Evolutionary conservation across 768 basidiomycete species (phyloP), one percentile per base, ranked within the genome.

Genomic region (Infundibulicybe gibba): DNA sequence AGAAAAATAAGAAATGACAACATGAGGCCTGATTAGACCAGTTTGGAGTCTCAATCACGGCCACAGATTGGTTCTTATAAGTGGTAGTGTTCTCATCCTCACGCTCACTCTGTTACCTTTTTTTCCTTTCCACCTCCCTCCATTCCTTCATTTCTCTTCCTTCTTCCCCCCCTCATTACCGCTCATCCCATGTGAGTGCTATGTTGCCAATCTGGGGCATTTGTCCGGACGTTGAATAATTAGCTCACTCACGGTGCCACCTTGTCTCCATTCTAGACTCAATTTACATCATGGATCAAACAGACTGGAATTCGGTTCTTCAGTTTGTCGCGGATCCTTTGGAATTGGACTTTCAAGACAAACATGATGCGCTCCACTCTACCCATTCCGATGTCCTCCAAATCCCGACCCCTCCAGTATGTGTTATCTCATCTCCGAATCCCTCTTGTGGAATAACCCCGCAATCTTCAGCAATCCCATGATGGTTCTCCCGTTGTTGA

Each of bases 331-430:
- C 76, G 11, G 72, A 73, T 44, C 75, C 77, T 33, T 64, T 67
- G 54, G 70, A 75, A 44, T 50, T 70, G 45, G 61, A 65, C 46
- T 67, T 65, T 50, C 62, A 58, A 32, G 54, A 76, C 54, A 74
- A 73, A 49, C 62, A 62, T 10, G 57, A 56, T 35, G 65, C 55
- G 25, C 25, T 25, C 4, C 8, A 3, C 25, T 4, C 25, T 25
- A 25, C 25, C 52, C 44, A 61, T 56, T 49, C 53, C 54, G 48
- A 52, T 17, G 31, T 32, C 12, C 40, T 43, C 15, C 40, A 44
- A 43, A 21, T 83, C 11, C 84, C 85, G 25, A 86, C 85, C 2
- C 83, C 84, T 17, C 85, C 84, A 31, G 83, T 85, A 57, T 50
- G 80, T 25, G 3, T 25, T 4, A 25, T 62, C 10, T 17, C 40